These are phyloP conservation scores for Picocystis salinarum DNA, from an alignment of 139 green algal genomes.

Conservation along the genomic window DNA sequence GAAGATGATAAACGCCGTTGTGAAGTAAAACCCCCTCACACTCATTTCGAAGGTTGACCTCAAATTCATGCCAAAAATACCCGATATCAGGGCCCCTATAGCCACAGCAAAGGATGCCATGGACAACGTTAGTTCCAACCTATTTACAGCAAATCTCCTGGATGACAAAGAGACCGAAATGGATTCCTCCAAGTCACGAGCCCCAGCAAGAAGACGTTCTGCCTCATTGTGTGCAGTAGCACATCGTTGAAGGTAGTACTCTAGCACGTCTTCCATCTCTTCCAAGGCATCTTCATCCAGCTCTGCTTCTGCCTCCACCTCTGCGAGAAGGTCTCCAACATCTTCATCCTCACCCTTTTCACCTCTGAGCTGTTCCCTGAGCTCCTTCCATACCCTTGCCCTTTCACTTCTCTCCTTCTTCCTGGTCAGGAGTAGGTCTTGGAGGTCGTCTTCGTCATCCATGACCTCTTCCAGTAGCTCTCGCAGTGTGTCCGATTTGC, in stretches of 20 bases:
- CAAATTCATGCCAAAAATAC: constrained; percentile 79
- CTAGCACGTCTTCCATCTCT: constrained; percentile 79
- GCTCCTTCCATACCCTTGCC: constrained; percentile 53
- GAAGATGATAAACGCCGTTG: no score
- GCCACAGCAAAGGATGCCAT: constrained; percentile 70
- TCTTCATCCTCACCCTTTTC: constrained; percentile 1
- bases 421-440: constrained; percentile 67
- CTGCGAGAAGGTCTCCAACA: neutral
- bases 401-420: constrained; percentile 42
- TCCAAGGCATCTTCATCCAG: constrained; percentile 39
- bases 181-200: constrained; percentile 74
- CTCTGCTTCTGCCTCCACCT: constrained; percentile 4
- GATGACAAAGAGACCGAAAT: constrained; percentile 67
- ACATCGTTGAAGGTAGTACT: constrained; percentile 83
- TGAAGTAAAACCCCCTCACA: constrained; percentile 28
- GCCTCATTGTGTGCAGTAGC: constrained; percentile 36
- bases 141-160: constrained; percentile 45
- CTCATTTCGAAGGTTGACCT: constrained; percentile 55
- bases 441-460: constrained; percentile 84
- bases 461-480: constrained; percentile 76
- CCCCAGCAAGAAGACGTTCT: constrained; percentile 48
- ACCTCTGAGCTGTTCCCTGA: neutral
- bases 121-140: constrained; percentile 69
- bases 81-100: constrained; percentile 61
- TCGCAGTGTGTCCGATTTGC: constrained; percentile 3